These are phyloP conservation scores for Candida namnaoensis DNA, from an alignment of 805 yeast species.

Conservation along the genomic window DNA sequence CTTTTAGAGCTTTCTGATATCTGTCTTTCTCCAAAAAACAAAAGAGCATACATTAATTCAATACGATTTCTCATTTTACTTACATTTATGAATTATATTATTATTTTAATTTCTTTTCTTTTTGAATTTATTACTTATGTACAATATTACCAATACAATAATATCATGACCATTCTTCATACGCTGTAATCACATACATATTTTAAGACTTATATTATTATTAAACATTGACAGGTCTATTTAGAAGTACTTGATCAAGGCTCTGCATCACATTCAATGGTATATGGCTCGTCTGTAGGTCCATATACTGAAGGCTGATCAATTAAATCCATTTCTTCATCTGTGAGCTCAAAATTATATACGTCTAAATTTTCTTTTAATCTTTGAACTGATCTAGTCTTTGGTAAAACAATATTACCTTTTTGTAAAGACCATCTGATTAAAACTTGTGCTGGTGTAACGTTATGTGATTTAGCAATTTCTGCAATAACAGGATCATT, in stretches of 20 bases:
- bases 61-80: too few relatives aligned
- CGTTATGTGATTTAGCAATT: slow-evolving; percentile 32
- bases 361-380: slow-evolving; percentile 28
- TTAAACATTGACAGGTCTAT: too few relatives aligned
- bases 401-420: slow-evolving; percentile 49
- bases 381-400: slow-evolving; percentile 28
- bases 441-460: slow-evolving; percentile 41
- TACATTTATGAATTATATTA: too few relatives aligned
- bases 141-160: too few relatives aligned
- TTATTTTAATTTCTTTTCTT: too few relatives aligned
- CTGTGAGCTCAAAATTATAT: slow-evolving; percentile 35
- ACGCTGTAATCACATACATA: too few relatives aligned
- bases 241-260: not conserved
- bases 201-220: too few relatives aligned
- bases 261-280: not conserved
- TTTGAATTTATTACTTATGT: too few relatives aligned
- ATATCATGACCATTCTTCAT: too few relatives aligned
- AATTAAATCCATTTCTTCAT: slow-evolving; percentile 29
- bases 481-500: slow-evolving; percentile 32
- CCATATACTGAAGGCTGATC: slow-evolving; percentile 53
- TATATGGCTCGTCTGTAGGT: slow-evolving; percentile 41
- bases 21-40: too few relatives aligned
- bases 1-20: too few relatives aligned
- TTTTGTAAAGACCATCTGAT: slow-evolving; percentile 51
- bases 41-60: too few relatives aligned